These are phyloP conservation scores for Drosera spatulata DNA, from an alignment of 179 eudicot species.

Conservation along the genomic window DNA sequence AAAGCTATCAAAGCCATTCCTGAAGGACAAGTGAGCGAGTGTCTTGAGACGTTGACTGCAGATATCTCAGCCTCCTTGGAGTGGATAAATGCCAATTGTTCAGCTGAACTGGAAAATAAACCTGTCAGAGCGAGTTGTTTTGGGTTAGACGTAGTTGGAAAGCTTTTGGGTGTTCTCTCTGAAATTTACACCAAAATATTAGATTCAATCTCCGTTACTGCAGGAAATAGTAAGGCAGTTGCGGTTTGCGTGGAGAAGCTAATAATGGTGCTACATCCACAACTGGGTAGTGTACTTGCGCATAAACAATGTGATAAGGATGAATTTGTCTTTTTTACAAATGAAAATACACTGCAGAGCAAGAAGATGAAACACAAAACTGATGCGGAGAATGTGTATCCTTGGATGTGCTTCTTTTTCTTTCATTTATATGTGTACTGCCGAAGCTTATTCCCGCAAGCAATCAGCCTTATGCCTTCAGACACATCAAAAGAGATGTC, in stretches of 20 bases:
- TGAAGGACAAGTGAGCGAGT: conserved; percentile 81
- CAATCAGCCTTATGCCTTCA: conserved; percentile 63
- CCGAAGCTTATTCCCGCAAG: conserved; percentile 63
- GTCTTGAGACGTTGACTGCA: conserved; percentile 41
- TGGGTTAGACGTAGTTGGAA: conserved; percentile 31
- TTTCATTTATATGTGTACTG: conserved; percentile 68
- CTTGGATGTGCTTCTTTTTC: conserved; percentile 51
- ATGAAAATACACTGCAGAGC: conserved; percentile 20
- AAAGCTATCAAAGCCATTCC: conserved; percentile 67
- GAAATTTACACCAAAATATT: conserved; percentile 59
- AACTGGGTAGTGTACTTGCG: conserved; percentile 39
- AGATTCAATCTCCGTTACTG: conserved; percentile 58
- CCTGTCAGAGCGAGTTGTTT: conserved; percentile 12
- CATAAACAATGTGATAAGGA: conserved; percentile 19
- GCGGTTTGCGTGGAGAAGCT: conserved; percentile 49
- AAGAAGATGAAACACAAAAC: conserved; percentile 12
- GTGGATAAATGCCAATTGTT: conserved; percentile 47
- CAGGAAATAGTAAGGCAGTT: conserved; percentile 69
- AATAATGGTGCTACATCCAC: conserved; percentile 33
- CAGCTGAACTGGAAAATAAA: conserved; percentile 16
- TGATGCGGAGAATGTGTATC: conserved; percentile 10
- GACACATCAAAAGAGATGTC: conserved; percentile 59
- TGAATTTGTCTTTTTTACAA: conserved; percentile 25
- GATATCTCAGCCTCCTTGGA: conserved; percentile 69
- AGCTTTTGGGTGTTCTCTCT: conserved; percentile 53